phyloP scores from a whole-genome alignment of 352 stramenopile species.

The Phytopythium sindhum region DNA sequence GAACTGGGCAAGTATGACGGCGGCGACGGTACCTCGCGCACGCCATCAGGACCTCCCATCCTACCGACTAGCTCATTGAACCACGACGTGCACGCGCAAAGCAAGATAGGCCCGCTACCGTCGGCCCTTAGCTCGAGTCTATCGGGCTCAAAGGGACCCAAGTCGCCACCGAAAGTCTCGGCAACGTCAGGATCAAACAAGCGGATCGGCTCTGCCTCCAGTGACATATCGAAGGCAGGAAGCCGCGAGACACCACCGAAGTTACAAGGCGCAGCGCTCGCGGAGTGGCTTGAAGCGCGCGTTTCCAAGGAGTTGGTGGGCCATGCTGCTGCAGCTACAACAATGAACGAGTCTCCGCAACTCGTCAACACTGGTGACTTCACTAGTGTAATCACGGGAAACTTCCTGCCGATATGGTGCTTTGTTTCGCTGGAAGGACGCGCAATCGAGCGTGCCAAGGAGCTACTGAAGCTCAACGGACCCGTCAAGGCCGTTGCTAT shows the following conservation, averaged over 20 bases:
- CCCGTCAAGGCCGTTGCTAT: slow-evolving; percentile 66
- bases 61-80: background rate
- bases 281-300: slow-evolving; percentile 44
- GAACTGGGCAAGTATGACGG: slow-evolving; percentile 62
- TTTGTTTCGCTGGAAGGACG: slow-evolving; percentile 56
- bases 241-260: background rate
- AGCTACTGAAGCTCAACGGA: slow-evolving; percentile 19
- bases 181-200: background rate
- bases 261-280: slow-evolving; percentile 24
- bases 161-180: background rate
- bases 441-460: slow-evolving; percentile 16
- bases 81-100: background rate
- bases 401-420: slow-evolving; percentile 71
- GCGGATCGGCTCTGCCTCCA: background rate
- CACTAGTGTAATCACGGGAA: slow-evolving; percentile 18
- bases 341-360: background rate
- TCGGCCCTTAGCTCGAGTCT: background rate
- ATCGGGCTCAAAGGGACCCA: background rate
- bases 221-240: background rate
- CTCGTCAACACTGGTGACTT: background rate
- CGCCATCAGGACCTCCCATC: slow-evolving; percentile 6
- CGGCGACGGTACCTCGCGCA: slow-evolving; percentile 20
- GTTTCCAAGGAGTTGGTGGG: slow-evolving; percentile 42
- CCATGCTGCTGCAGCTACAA: slow-evolving; percentile 31
- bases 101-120: background rate